Evolutionary conservation across 352 stramenopile species (phyloP), one percentile per base, ranked within the genome.

Genomic region (Phytophthora ramorum): DNA sequence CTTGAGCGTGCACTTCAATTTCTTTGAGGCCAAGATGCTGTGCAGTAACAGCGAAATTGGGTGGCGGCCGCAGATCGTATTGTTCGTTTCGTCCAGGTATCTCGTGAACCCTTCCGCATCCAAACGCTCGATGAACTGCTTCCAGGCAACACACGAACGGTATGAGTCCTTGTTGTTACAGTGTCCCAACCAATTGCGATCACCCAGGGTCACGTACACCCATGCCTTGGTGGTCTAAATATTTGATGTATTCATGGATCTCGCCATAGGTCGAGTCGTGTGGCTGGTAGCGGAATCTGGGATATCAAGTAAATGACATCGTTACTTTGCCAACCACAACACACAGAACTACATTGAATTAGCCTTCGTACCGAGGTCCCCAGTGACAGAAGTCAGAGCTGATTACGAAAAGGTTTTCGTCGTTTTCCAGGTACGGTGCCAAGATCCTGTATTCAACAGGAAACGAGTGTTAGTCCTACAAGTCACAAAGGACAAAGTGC

Each of bases 301-400:
- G 0, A 34, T 32, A 41, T 26, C 4, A 26, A 24, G 43, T 12
- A 35, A 56, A 32, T n/a, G 55, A 32, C 4, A 43, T 20, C 9
- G 8, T 43, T 26, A 66, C 7, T n/a, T 46, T 19, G 20, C 4
- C 16, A 71, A 9, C 17, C 14, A 2, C 13, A 22, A 38, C 16
- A n/a, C 14, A 2, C 13, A 22, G 34, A 12, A n/a, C 1, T 13
- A 13, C 44, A 53, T 43, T 2, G 20, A 34, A 0, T 16, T 24
- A 17, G n/a, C 14, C 3, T 22, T 17, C 63, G 56, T 60, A 92
- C 86, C 93, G 72, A 24, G 73, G 79, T 17, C 95, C 96, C 93
- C 96, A 99, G 72, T 99, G 97, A 63, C 96, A 99, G 81, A 99
- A 99, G 67, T 99, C 97, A 8, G 91, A 98, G 73, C 93, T 98